Evolutionary conservation across 2,329 filamentous ascomycete genomes (phyloP), one percentile per base, ranked within the genome.

Genomic region (Ceratocystis smalleyi): DNA sequence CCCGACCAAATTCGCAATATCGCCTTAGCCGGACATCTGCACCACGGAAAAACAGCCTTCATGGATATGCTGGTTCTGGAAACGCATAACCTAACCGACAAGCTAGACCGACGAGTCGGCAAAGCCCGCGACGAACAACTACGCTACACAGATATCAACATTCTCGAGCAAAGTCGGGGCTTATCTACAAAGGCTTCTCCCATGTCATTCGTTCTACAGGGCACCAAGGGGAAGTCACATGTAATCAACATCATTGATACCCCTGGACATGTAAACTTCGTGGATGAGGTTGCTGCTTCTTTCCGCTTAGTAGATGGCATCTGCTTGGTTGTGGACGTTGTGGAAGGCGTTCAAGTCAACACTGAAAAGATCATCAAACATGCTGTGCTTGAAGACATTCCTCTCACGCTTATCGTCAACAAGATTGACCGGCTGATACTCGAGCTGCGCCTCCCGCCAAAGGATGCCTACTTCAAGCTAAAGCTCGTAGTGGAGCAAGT

Each of bases 401-500:
- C 94, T 0, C 76, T 99, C 69, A 94, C 90, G 0, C 78, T 99
- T 67, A 84, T 99, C 64, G 82, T 99, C 75, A 99, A 97, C 81
- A 99, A 99, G 77, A 87, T 99, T 84, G 94, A 99, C 71, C 85
- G 94, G 27, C 77, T 99, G 67, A 96, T 99, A 67, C 76, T 99
- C 57, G 94, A 99, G 75, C 79, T 99, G 61, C 95, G 95, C 74
- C 81, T 99, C 15, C 94, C 94, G 1, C 94, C 94, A 1, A 89
- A 86, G 68, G 94, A 99, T 72, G 94, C 94, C 12, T 99, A 99
- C 77, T 97, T 96, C 80, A 99, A 99, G 79, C 79, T 99, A 64
- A 97, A 96, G 76, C 91, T 97, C 73, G 91, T 96, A n/a, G 84
- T 99, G 63, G 94, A 99, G 74, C 90, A 97, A 75, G 91, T 99